Base-by-base conservation (phyloP, 2,329 filamentous ascomycete genomes). In the Fusarium paranaense region DNA sequence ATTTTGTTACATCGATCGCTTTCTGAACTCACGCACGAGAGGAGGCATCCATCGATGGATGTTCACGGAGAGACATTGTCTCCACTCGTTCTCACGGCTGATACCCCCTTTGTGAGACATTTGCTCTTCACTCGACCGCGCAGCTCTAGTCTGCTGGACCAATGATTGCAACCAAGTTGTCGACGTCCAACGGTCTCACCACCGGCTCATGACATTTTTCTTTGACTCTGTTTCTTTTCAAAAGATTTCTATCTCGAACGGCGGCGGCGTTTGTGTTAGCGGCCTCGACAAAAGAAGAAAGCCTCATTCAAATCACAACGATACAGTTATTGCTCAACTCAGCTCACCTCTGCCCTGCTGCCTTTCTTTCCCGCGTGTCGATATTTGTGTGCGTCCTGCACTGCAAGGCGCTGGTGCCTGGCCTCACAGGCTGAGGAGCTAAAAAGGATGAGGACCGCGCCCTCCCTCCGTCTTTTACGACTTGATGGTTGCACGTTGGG, bases 1-100 rank as follows among this genome's bases (percentile, higher is more conserved):
- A 76, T 79, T 75, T 74, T 72, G 60, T 71, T 69, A 66, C 60
- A 69, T 70, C 71, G 52, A 68, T 70, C 67, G 47, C 64, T 69
- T 75, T 76, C 67, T 67, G 63, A 70, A 70, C 63, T 68, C 50
- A 60, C 56, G 64, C 50, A 60, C 56, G 64, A 71, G 66, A 76
- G 62, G 67, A 74, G 47, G 58, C 62, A 52, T 42, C 57, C 47
- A 32, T 52, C 47, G 25, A 47, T 27, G 42, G 20, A 61, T 57
- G 18, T 69, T 58, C 25, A 38, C 38, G 38, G 27, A 70, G 59
- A 73, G 64, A 35, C 54, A 67, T 63, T 59, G 40, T 60, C 59
- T 64, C 63, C 33, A 73, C 69, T 64, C 64, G 38, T 62, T 61
- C 58, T 74, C 59, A 75, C 66, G 66, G 69, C 72, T 74, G 72